Percentiles rank a stretch among this genome's conserved stretches.
Evolutionary conservation across 73 alveolate species (phyloP).

Genomic region (Stentor roeselii): DNA sequence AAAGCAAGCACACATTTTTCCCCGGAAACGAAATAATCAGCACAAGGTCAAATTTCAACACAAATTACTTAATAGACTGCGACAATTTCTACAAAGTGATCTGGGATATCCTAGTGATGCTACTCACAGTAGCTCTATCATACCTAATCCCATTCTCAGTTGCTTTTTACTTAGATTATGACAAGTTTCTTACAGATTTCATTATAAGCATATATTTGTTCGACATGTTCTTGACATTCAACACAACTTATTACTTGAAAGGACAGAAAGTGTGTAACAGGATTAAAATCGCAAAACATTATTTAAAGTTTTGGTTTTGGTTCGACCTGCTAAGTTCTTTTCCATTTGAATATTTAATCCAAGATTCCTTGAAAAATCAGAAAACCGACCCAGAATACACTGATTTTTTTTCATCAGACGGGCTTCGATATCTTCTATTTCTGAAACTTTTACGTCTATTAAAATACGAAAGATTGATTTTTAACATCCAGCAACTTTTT

Average conservation of each 20-base stretch:
- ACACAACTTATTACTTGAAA: neutral
- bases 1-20: neutral
- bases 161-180: neutral
- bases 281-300: neutral
- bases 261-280: neutral
- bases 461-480: no score
- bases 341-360: neutral
- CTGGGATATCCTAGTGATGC: neutral
- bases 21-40: neutral
- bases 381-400: neutral
- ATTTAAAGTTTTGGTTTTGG: neutral
- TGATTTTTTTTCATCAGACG: neutral
- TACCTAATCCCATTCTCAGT: neutral
- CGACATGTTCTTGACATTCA: constrained; percentile 8
- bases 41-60: neutral
- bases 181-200: neutral
- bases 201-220: neutral
- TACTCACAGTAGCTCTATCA: neutral
- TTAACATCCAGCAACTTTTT: no score
- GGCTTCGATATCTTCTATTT: neutral
- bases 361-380: neutral
- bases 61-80: neutral
- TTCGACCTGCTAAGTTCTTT: neutral
- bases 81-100: neutral
- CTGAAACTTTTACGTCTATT: neutral